Evolutionary conservation across 164 flowering plant species (phyloP), one percentile per base, ranked within the genome.

Genomic region (Nymphaea colorata): DNA sequence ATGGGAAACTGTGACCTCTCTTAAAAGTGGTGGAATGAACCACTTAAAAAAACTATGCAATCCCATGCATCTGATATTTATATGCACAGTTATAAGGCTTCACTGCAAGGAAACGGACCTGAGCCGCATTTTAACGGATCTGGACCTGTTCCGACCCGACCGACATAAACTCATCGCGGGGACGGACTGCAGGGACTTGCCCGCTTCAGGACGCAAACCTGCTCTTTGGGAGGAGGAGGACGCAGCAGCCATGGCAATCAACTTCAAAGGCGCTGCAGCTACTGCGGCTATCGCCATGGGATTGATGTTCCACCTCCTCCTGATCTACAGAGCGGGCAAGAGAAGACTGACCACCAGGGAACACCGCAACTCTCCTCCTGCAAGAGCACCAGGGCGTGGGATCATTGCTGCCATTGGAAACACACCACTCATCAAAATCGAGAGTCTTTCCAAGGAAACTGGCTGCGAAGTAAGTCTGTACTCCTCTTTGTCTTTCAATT

Each of bases 371-470:
- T 25, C 36, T 25, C 55, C 55, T 2, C 3, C 55, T 47, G 3
- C 55, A 2, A 47, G 55, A 47, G 12, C 55, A 14, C 55, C 11
- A 14, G 12, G 55, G 7, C 76, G 76, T 51, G 99, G 98, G 59
- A 68, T 95, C 11, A 62, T 90, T 41, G 97, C 69, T 44, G 94
- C 98, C 69, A 83, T 95, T 80, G 99, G 99, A 11, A 90, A 92
- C 76, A 95, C 99, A 7, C 99, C 98, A 64, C 81, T 90, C 72
- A 90, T 95, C 76, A 82, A 94, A 74, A 95, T 95, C 76, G 83
- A 89, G 71, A 92, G 98, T 81, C 94, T 92, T 68, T 94, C 98
- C 44, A 87, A 88, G 16, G 94, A 94, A 64, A 90, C 97, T 62
- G 97, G 99, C 7, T 95, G 98, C 68, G 86, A 91, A 68, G 98